Evolutionary conservation across 2,329 filamentous ascomycete species (phyloP).

Genomic region (Aspergillus vadensis): DNA sequence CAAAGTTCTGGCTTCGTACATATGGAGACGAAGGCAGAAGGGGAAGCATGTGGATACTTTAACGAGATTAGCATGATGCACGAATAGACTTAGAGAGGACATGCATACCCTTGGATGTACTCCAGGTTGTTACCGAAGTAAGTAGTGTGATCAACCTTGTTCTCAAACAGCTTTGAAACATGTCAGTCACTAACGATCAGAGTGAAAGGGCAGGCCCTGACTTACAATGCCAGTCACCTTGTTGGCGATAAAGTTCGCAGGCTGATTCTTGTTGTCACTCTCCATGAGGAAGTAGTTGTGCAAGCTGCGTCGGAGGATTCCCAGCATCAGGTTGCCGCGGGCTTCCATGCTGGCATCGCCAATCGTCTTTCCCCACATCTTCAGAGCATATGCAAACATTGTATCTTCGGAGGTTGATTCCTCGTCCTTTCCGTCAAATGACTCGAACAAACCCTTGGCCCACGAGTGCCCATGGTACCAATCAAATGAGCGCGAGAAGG

Average conservation of each 20-base stretch:
- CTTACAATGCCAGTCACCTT: conserved; percentile 63
- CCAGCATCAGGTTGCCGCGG: conserved; percentile 80
- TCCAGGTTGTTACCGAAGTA: conserved; percentile 78
- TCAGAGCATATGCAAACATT: conserved; percentile 82
- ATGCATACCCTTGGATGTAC: conserved; percentile 62
- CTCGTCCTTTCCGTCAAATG: conserved; percentile 57
- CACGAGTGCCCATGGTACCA: conserved; percentile 95
- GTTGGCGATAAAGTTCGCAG: conserved; percentile 76
- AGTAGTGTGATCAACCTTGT: conserved; percentile 90
- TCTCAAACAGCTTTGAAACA: conserved; percentile 71
- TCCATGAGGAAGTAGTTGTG: conserved; percentile 81
- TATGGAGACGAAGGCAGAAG: conserved; percentile 68
- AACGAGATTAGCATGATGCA: conserved; percentile 29
- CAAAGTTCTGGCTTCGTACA: conserved; percentile 68
- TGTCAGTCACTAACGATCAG: neutral
- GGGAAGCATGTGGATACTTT: conserved; percentile 83
- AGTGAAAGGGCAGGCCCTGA: too few relatives aligned
- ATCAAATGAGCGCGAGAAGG: conserved; percentile 81
- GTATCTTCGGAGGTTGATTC: conserved; percentile 90
- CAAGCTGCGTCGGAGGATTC: conserved; percentile 72
- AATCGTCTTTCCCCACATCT: conserved; percentile 86
- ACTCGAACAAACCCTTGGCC: conserved; percentile 66
- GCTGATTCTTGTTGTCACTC: conserved; percentile 69
- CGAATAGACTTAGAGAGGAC: neutral
- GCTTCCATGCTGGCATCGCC: conserved; percentile 80